Base-by-base conservation (phyloP, 345 rosid species). In the Aquilaria yunnanensis region DNA sequence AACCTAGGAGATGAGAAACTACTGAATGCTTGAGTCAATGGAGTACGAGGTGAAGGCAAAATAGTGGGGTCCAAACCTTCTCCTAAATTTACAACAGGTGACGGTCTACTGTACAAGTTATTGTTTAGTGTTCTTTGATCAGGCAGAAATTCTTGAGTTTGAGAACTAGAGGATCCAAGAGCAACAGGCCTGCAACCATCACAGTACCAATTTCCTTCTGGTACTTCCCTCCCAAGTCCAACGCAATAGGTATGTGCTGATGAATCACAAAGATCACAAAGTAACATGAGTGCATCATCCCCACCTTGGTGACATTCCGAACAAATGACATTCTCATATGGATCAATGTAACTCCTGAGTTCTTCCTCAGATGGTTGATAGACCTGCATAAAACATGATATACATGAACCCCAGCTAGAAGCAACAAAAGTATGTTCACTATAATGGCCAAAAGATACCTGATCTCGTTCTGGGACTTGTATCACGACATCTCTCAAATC, bases 171-270 rank as follows among this genome's bases (percentile, higher is more conserved):
- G 49, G 96, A 82, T 67, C 86, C 99, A 47, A 80, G 79, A 67
- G 96, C 93, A 64, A 73, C 86, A 14, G 88, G 97, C 68, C 87
- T 84, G 67, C 99, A 95, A 68, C 78, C 99, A 60, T 95, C 87
- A 65, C 99, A 95, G 67, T 95, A 95, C 99, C 99, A 95, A 79
- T 89, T 95, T 47, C 97, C 99, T 59, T 85, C 97, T 5, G 99
- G 99, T 8, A 95, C 99, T 74, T 88, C 96, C 70, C 79, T 70
- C 59, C 97, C 96, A 2, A 91, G 96, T 64, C 99, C 99, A 47
- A 89, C 99, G 49, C 99, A 95, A 71, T 78, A 95, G 14, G 99
- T 91, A 77, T 95, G 99, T 14, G 99, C 97, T 51, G 99, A 86
- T 70, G 99, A 95, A 83, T 95, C 99, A 67, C 99, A 95, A 59